Conservation (phyloP, 2,329 filamentous ascomycete genomes). For the Cytospora leucostoma region DNA sequence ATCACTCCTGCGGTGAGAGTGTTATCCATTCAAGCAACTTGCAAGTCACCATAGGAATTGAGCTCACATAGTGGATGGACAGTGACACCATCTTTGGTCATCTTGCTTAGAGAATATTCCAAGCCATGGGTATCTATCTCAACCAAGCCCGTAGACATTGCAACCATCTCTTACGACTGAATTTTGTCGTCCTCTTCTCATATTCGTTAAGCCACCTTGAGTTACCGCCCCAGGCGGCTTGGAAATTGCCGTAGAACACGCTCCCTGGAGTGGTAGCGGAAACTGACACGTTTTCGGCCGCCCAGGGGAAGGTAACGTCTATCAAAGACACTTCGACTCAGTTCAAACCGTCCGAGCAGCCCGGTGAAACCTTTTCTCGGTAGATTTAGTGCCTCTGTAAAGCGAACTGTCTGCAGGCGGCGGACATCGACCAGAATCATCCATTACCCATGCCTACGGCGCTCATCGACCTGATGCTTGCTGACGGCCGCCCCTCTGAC, state of each 20-base stretch:
- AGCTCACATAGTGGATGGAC: neutral
- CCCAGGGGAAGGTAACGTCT: neutral
- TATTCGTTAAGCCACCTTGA: neutral
- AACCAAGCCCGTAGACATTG: neutral
- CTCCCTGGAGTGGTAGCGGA: neutral
- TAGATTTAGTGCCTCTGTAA: neutral
- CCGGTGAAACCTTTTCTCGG: neutral
- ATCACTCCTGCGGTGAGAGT: too few species aligned
- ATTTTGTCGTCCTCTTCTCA: neutral
- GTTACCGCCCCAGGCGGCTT: neutral
- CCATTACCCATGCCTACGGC: neutral
- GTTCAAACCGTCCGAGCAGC: neutral
- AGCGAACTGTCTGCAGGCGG: neutral
- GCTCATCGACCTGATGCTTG: neutral
- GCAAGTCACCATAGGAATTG: neutral
- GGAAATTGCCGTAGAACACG: neutral
- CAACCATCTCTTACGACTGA: neutral
- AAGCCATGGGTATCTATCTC: neutral
- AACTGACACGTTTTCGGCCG: neutral
- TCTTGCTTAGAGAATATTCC: neutral
- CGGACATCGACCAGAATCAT: neutral
- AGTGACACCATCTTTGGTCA: neutral
- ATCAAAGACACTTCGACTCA: neutral
- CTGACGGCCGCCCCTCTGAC: constrained; percentile 1
- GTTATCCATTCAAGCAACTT: too few species aligned